Base-by-base conservation (phyloP, 129 eudicot genomes). In the Ambrosia trifida region DNA sequence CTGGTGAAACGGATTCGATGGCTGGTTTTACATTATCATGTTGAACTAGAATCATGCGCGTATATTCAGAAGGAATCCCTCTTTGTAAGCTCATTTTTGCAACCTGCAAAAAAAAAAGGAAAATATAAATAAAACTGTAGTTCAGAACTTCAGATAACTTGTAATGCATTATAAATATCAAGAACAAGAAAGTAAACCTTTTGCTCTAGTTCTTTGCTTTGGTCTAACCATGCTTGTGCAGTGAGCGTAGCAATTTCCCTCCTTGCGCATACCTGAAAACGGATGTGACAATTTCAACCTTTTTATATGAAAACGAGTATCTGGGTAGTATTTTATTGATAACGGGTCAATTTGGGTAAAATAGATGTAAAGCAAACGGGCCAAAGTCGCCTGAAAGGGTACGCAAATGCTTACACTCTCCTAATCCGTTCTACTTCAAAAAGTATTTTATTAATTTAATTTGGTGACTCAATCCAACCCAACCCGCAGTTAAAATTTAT, bases 11-110 rank as follows among this genome's bases (percentile, higher is more conserved):
- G 30, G 82, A 45, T 66, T 62, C 70, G 12, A 78, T 46, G 60
- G 62, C 16, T 75, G 72, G 82, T 80, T 79, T 84, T 56, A 59
- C 44, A 33, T 76, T 80, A 12, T 75, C 83, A 9, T 80, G 84
- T 46, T 84, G 88, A 45, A 81, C 78, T 30, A 86, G 75, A 71
- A 86, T 78, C 84, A 95, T 79, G 62, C 81, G 78, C 45, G 89
- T 81, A 74, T 88, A 95, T 68, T 95, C 99, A 36, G 91, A 95
- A 65, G 88, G 89, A 70, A 90, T 47, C 33, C 91, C 87, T 54
- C 89, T 83, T 57, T 80, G 89, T 62, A 88, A 35, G 85, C 99
- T 90, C 77, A 86, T 57, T 74, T 84, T 88, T 50, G 81, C 84
- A 73, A 85, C 91, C 99, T 90, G 49, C 17, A 68, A 74, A 33